These are phyloP conservation scores for Sanghuangporus weigelae DNA, from an alignment of 1,284 basidiomycete species.

Conservation along the genomic window DNA sequence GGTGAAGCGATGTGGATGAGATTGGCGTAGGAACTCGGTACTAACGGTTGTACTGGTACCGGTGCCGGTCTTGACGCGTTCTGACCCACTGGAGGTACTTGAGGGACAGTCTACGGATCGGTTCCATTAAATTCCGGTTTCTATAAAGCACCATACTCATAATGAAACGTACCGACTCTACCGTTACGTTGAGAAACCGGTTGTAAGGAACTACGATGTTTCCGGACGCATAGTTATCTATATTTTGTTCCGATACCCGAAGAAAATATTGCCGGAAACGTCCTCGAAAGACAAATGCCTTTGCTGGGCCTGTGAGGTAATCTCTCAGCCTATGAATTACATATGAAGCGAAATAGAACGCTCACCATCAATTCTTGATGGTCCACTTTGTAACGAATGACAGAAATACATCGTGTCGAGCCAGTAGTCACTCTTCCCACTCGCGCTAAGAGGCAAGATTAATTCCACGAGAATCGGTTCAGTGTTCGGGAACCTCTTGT, in stretches of 20 bases:
- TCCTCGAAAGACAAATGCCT: constrained; percentile 60
- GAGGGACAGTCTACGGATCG: no score
- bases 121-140: no score
- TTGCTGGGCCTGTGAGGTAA: constrained; percentile 51
- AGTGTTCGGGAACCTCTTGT: neutral
- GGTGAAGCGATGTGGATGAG: no score
- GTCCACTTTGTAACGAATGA: constrained; percentile 50
- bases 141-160: neutral
- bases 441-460: constrained; percentile 44
- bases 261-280: constrained; percentile 67
- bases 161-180: constrained; percentile 26
- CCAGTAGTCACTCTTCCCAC: constrained; percentile 57
- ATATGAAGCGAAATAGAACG: neutral
- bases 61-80: no score
- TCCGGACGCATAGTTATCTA: constrained; percentile 27
- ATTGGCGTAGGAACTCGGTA: no score
- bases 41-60: no score
- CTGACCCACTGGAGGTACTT: no score
- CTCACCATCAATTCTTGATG: constrained; percentile 65
- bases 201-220: constrained; percentile 30
- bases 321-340: neutral
- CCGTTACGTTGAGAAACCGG: constrained; percentile 29
- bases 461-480: constrained; percentile 64
- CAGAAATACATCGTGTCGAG: constrained; percentile 60
- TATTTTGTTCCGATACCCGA: constrained; percentile 44